Conservation (phyloP, 2,329 filamentous ascomycete species). For the Fusarium heterosporum region DNA sequence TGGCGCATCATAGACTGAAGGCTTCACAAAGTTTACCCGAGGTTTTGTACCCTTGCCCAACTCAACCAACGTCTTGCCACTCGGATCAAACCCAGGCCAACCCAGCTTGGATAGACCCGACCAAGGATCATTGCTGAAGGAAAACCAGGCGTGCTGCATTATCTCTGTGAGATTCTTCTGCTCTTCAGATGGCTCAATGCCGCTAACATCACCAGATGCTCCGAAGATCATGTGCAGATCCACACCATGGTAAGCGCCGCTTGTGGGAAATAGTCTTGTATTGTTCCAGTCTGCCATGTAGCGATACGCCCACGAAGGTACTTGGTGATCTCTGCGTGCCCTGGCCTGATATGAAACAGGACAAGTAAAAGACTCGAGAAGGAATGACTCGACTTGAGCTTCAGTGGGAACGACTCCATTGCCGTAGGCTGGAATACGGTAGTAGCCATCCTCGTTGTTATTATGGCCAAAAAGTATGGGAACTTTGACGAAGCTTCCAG, state of each 20-base stretch:
- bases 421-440: slow-evolving; percentile 57
- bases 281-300: slow-evolving; percentile 64
- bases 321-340: slow-evolving; percentile 49
- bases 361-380: slow-evolving; percentile 60
- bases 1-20: slow-evolving; percentile 27
- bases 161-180: slow-evolving; percentile 51
- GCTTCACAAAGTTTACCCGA: slow-evolving; percentile 18
- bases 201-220: slow-evolving; percentile 54
- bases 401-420: slow-evolving; percentile 54
- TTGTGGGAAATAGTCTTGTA: slow-evolving; percentile 57
- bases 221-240: slow-evolving; percentile 63
- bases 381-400: slow-evolving; percentile 53
- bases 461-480: slow-evolving; percentile 59
- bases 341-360: slow-evolving; percentile 55
- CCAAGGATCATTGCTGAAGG: slow-evolving; percentile 54
- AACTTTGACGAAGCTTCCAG: slow-evolving; percentile 54
- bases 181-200: slow-evolving; percentile 47
- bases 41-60: slow-evolving; percentile 25
- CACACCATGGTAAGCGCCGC: slow-evolving; percentile 62
- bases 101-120: slow-evolving; percentile 48
- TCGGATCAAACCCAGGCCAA: slow-evolving; percentile 43
- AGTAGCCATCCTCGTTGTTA: slow-evolving; percentile 61
- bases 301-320: slow-evolving; percentile 59
- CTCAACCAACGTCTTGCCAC: slow-evolving; percentile 24
- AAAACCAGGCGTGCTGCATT: slow-evolving; percentile 57